Evolutionary conservation across 768 basidiomycete genomes (phyloP), one percentile per base, ranked within the genome.

Genomic region (Lactarius psammicola): DNA sequence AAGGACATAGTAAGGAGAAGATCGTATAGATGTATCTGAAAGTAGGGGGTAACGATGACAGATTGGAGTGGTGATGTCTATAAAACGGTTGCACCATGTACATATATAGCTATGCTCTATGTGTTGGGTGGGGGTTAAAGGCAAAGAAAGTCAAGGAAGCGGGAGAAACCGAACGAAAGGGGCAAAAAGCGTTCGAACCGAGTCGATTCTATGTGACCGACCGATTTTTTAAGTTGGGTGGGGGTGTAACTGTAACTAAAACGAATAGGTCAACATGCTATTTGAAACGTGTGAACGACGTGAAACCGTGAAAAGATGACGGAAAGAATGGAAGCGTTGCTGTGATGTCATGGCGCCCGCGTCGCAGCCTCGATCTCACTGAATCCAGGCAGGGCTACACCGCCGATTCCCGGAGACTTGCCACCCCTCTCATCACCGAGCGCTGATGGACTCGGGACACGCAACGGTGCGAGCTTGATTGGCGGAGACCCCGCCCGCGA

Each of bases 401-500:
- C 69, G 62, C 70, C 60, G 30, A 70, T 64, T 66, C 67, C 62
- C n/a, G 60, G 57, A 23, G 62, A 59, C 34, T 60, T 64, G 17
- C 60, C 68, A 18, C 49, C 57, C 18, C 63, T 56, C 30, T 66
- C 63, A 51, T 65, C 69, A n/a, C 62, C 54, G 42, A 55, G 69
- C 51, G 71, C 69, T 10, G 73, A 71, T 40, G 75, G 72, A 18
- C 78, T 71, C 56, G 74, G 75, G 40, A 83, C 75, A 70, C 87
- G 87, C 60, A 92, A 75, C 54, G 90, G 90, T 34, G 90, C 82
- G 4, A 92, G 76, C 60, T 79, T 85, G 65, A 92, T 91, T 1
- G 89, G 90, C 31, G 90, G 90, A 9, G 84, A 86, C 28, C 78
- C 78, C n/a, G 87, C 80, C 46, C 90, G 78, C 49, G 87, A 89